Evolutionary conservation across 306 rosid genomes (phyloP), one percentile per base, ranked within the genome.

Genomic region (Quercus cerris): DNA sequence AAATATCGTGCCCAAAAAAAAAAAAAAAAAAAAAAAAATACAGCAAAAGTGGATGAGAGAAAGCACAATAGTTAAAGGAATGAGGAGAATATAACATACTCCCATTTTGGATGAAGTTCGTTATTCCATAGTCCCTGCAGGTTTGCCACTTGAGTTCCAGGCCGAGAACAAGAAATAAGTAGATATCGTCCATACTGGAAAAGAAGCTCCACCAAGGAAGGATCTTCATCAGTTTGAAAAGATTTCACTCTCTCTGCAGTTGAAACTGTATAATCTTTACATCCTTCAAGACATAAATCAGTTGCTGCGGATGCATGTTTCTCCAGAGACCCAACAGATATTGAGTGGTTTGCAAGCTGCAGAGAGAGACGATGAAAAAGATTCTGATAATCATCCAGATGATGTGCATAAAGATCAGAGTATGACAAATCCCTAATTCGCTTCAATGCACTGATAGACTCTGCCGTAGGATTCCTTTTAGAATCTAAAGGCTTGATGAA

Each of bases 51-150:
- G 13, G 46, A 38, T 64, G 31, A 38, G 70, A 30, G 46, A 30
- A 30, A 10, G 46, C 17, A 64, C 4, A 64, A 30, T 51, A 71
- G 31, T 70, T 67, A 58, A 66, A 80, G 68, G 31, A 56, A 69
- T 61, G 58, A 11, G 75, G 27, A 63, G 62, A 1, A 35, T 25
- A 27, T 33, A 52, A 72, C 91, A 9, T 87, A 93, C 97, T 89
- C 94, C 97, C 97, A 93, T 13, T 77, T 70, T 12, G 97, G 97
- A 81, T 84, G 81, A 20, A 89, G 44, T 35, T 91, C 86, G 69
- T 89, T 73, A 88, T 89, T 93, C 97, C 97, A 93, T 67, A 93
- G 88, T 38, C 97, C 96, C 85, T 93, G 97, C 83, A 93, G 88
- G 81, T 89, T 93, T 70, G 94, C 89, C 31, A 78, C 85, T 90